phyloP scores from a whole-genome alignment of 2,329 filamentous ascomycete species.

The Nemania sp. region DNA sequence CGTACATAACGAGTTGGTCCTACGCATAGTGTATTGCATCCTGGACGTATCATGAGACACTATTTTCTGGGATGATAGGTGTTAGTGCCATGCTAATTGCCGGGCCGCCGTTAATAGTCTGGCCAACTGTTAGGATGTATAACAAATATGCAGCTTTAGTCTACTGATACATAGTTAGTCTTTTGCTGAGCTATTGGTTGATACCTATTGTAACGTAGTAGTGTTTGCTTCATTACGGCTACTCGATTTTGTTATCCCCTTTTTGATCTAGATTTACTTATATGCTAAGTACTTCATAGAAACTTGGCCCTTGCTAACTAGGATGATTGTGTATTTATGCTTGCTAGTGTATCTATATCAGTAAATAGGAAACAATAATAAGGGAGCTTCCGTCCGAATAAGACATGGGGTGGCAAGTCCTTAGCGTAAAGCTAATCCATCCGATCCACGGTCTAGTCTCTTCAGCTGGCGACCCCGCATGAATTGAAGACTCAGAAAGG shows the following conservation, averaged over 20 bases:
- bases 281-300: background rate
- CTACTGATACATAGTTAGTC: conserved; percentile 1
- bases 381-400: conserved; percentile 10
- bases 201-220: background rate
- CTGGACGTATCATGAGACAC: conserved; percentile 25
- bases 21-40: conserved; percentile 20
- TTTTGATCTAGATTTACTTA: conserved; percentile 11
- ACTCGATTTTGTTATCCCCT: background rate
- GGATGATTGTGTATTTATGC: background rate
- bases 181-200: conserved; percentile 4
- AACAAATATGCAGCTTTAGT: no score
- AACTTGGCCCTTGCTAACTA: background rate
- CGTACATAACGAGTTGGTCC: conserved; percentile 25
- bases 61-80: conserved; percentile 14
- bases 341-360: background rate
- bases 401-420: background rate
- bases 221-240: no score
- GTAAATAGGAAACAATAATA: background rate
- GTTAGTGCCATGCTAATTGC: conserved; percentile 27
- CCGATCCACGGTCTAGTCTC: conserved; percentile 13
- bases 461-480: conserved; percentile 29
- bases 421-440: conserved; percentile 17
- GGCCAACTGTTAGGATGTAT: no score
- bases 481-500: conserved; percentile 16
- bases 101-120: background rate